Evolutionary conservation across 495 filamentous ascomycete genomes (phyloP), one percentile per base, ranked within the genome.

Genomic region (Penicillium coffeae): DNA sequence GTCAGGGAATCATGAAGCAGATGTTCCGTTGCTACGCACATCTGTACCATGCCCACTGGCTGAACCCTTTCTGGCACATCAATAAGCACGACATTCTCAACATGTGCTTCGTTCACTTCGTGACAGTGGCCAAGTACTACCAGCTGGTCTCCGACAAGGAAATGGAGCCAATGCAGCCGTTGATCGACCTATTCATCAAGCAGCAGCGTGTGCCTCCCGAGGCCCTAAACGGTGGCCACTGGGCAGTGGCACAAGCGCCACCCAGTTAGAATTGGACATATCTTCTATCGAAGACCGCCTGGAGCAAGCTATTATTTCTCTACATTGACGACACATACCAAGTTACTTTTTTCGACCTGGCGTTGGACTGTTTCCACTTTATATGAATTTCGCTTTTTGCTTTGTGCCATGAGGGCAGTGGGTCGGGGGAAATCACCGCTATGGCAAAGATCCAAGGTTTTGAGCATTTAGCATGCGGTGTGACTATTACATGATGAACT

Each of bases 11-110:
- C 58, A 94, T 91, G 78, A 84, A 90, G 54, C 91, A 96, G 70
- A 96, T 96, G 86, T 93, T 95, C 78, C 89, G 91, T 32, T 89
- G 91, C 65, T 96, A 96, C 56, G 86, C 89, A 27, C 91, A 96
- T 70, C 76, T 92, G 21, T 92, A 92, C 73, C 88, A 88, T 75
- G 81, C 83, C 7, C 88, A 92, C 70, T 92, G 85, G 73, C 60
- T 84, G 45, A 85, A 89, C 42, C 87, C 87, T 8, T 89, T 89
- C 69, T 92, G 87, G 73, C 86, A 92, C 57, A 78, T 91, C 47
- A 87, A 83, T 68, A 80, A 86, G 43, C 83, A 89, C 58, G 88
- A 89, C 71, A 84, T 89, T 56, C 78, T 96, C 42, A 96, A 96
- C 77, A 94, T 89, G 65, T 93, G 88, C 70, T 96, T 95, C 66